Evolutionary conservation across 2,329 filamentous ascomycete genomes (phyloP).

Genomic region (Orbilia ellipsospora): DNA sequence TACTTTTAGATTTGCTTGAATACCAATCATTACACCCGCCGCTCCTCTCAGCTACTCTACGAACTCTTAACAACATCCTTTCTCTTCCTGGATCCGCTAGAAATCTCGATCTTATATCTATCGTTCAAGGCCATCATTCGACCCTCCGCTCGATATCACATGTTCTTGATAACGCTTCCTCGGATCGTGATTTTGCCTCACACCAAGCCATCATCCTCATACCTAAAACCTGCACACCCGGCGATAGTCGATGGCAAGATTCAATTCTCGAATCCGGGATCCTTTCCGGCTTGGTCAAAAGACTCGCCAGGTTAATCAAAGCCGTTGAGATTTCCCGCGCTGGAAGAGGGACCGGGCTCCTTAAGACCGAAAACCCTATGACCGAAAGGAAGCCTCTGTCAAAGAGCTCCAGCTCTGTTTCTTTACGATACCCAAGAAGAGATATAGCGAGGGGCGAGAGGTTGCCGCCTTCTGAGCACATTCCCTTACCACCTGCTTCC

Average conservation of each 20-base stretch:
- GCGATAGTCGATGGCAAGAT: slow-evolving; percentile 65
- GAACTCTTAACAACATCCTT: slow-evolving; percentile 71
- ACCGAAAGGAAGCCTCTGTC: slow-evolving; percentile 69
- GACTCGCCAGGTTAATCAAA: slow-evolving; percentile 77
- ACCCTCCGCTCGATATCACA: slow-evolving; percentile 60
- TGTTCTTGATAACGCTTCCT: slow-evolving; percentile 65
- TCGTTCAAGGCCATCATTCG: slow-evolving; percentile 39
- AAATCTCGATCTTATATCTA: slow-evolving; percentile 28
- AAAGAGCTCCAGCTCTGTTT: slow-evolving; percentile 46
- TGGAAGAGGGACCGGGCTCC: slow-evolving; percentile 29
- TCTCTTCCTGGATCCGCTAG: slow-evolving; percentile 32
- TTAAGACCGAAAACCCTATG: slow-evolving; percentile 63
- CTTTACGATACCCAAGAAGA: slow-evolving; percentile 69
- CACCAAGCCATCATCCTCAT: slow-evolving; percentile 71
- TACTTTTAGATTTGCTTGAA: slow-evolving; percentile 77
- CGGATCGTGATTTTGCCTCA: slow-evolving; percentile 75
- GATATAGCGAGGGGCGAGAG: slow-evolving; percentile 63
- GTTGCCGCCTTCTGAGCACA: slow-evolving; percentile 15
- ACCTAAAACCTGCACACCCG: slow-evolving; percentile 56
- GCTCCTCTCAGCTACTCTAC: slow-evolving; percentile 78
- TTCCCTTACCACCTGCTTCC: slow-evolving; percentile 69
- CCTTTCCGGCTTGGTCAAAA: slow-evolving; percentile 79
- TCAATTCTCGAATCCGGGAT: slow-evolving; percentile 78
- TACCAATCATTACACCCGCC: slow-evolving; percentile 72
- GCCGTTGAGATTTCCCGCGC: slow-evolving; percentile 61